A percentile compares a stretch with the other conserved stretches of the same genome.
These are phyloP conservation scores for Closterium sp. DNA, from an alignment of 139 green algal genomes.

Conservation along the genomic window DNA sequence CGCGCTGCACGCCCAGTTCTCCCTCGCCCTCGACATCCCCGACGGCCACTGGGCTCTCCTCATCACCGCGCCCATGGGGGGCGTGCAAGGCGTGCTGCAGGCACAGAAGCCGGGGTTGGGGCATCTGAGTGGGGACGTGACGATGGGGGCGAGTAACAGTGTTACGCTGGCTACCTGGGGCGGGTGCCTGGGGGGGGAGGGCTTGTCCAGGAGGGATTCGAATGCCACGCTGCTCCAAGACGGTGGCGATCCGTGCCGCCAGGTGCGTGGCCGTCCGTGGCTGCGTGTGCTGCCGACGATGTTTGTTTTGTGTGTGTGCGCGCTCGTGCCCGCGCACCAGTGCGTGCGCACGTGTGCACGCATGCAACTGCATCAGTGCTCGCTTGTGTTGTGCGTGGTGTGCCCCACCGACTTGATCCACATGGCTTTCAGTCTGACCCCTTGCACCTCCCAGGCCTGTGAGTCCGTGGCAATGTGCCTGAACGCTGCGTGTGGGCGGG, in stretches of 20 bases:
- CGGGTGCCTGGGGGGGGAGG: neutral
- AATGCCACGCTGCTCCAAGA: neutral
- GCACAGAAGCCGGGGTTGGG: neutral
- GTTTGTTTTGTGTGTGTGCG: neutral
- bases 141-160: neutral
- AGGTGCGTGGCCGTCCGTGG: neutral
- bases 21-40: neutral
- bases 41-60: constrained; percentile 6
- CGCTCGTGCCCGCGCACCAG: too few relatives aligned
- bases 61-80: neutral
- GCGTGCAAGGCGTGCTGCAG: neutral
- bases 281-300: too few relatives aligned
- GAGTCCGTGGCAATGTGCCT: neutral
- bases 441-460: neutral
- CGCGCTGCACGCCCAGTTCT: neutral
- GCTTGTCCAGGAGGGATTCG: neutral
- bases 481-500: neutral
- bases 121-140: neutral
- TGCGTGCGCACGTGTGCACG: neutral
- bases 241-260: neutral
- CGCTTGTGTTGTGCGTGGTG: too few relatives aligned
- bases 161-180: neutral
- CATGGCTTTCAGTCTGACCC: too few relatives aligned
- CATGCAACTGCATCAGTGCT: neutral
- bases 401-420: too few relatives aligned